phyloP scores from a whole-genome alignment of 208 protist species.

The Trypanosoma caninum region DNA sequence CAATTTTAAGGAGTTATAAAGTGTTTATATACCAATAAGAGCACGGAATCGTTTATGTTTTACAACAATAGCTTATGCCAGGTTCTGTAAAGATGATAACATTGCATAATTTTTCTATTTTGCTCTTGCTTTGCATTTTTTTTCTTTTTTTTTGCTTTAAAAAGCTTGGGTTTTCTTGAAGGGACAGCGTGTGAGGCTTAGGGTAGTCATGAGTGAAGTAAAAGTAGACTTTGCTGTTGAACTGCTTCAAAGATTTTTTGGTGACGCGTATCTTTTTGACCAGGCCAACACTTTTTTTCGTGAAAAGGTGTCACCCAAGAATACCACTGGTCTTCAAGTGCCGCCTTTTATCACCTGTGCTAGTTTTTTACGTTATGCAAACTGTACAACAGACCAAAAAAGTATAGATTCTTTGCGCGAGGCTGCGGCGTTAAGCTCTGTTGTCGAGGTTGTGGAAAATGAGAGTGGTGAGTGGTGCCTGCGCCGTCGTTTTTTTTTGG shows the following conservation, averaged over 20 bases:
- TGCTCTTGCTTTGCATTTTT: conserved; percentile 10
- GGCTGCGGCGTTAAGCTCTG: conserved; percentile 10
- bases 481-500: conserved; percentile 24
- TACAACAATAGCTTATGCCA: background rate
- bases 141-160: background rate
- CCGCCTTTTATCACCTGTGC: conserved; percentile 21
- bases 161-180: background rate
- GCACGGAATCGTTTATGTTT: conserved; percentile 2
- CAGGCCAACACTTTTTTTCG: conserved; percentile 30
- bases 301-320: conserved; percentile 27
- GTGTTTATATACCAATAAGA: background rate
- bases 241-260: conserved; percentile 25
- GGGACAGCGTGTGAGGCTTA: no score
- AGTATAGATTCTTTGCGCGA: conserved; percentile 15
- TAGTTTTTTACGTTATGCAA: conserved; percentile 26
- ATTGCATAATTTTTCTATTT: background rate
- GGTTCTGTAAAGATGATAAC: no score
- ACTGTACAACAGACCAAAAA: conserved; percentile 17
- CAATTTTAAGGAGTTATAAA: background rate
- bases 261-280: conserved; percentile 31
- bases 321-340: conserved; percentile 1
- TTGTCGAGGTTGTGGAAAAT: conserved; percentile 14
- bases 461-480: conserved; percentile 18
- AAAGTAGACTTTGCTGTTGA: conserved; percentile 2
- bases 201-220: conserved; percentile 6